phyloP scores from a whole-genome alignment of 129 eudicot species.

The Artemisia annua region DNA sequence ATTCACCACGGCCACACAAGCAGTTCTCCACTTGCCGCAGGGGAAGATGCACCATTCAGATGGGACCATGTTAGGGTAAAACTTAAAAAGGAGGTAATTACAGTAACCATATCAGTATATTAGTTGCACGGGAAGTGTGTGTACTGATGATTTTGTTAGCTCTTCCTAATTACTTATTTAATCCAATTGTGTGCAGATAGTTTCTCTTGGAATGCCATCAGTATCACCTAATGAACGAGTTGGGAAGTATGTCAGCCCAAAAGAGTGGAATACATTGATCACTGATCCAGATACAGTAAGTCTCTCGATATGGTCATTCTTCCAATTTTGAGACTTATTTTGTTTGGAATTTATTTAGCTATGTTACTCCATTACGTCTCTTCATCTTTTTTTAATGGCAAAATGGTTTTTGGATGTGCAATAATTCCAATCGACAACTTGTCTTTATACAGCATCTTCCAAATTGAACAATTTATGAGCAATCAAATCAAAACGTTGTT shows the following conservation, averaged over 20 bases:
- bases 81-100: conserved; percentile 83
- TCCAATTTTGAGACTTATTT: conserved; percentile 8
- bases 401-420: neutral
- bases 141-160: neutral
- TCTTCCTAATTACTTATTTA: neutral
- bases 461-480: too few relatives aligned
- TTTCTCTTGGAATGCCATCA: conserved; percentile 91
- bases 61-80: conserved; percentile 99
- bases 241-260: conserved; percentile 75
- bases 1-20: conserved; percentile 92
- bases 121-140: conserved; percentile 5
- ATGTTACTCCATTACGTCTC: neutral
- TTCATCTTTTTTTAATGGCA: neutral
- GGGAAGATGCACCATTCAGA: conserved; percentile 96
- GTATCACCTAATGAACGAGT: conserved; percentile 89
- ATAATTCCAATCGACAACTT: neutral
- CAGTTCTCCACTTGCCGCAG: conserved; percentile 92
- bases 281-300: conserved; percentile 87
- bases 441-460: too few relatives aligned
- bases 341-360: neutral
- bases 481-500: neutral
- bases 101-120: conserved; percentile 1
- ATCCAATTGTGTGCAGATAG: conserved; percentile 56
- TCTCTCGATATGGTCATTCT: neutral
- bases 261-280: conserved; percentile 82